Evolutionary conservation across 2,329 filamentous ascomycete genomes (phyloP).

Genomic region (Aspergillus arachidicola): DNA sequence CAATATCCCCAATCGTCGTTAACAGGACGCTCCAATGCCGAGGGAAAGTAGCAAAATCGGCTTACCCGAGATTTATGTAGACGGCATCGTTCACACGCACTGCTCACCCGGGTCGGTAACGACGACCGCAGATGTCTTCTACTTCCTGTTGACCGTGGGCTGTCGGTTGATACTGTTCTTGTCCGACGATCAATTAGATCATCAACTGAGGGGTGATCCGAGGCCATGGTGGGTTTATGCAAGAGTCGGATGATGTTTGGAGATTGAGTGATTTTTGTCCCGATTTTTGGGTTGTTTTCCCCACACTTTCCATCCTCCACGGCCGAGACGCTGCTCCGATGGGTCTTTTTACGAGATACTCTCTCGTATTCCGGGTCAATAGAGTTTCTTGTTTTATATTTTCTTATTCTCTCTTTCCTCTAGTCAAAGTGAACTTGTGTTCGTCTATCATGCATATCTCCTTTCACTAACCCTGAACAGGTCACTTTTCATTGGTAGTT

Average conservation of each 20-base stretch:
- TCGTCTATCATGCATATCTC: neutral
- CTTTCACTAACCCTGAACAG: neutral
- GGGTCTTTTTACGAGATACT: neutral
- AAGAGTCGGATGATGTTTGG: neutral
- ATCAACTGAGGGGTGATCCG: neutral
- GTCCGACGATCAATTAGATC: neutral
- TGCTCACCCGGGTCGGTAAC: constrained; percentile 30
- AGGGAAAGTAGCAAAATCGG: neutral
- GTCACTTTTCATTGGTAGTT: neutral
- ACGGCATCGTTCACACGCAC: constrained; percentile 33
- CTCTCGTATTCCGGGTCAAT: too few species aligned
- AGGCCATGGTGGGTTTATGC: neutral
- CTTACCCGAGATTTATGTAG: constrained; percentile 35
- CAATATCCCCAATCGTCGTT: neutral
- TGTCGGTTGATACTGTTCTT: neutral
- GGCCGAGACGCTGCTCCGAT: neutral
- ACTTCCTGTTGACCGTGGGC: neutral
- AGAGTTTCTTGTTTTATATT: neutral
- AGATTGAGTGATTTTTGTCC: neutral
- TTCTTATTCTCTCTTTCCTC: neutral
- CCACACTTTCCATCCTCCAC: neutral
- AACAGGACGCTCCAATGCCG: neutral
- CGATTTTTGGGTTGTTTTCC: neutral
- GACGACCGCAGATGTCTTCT: neutral
- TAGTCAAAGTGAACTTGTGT: neutral